Percentiles rank a stretch among this genome's conserved stretches.
phyloP scores from a whole-genome alignment of 306 rosid species.

The Cicer cuneatum region DNA sequence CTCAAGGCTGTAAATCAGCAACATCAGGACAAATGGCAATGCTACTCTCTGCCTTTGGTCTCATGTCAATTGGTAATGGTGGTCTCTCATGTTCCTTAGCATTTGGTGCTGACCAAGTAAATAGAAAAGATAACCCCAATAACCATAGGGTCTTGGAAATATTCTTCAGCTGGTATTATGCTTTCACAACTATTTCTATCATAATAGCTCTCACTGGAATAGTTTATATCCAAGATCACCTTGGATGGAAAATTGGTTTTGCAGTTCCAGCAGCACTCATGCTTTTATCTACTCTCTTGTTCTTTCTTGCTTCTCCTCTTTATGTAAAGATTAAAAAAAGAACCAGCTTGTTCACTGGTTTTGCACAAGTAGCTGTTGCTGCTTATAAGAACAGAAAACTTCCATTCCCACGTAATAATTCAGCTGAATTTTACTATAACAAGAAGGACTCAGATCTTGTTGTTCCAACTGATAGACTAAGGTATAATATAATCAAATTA shows the following conservation, averaged over 20 bases:
- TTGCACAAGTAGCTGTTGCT: conserved; percentile 55
- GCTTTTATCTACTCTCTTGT: conserved; percentile 53
- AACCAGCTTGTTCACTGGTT: conserved; percentile 61
- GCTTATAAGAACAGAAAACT: conserved; percentile 62
- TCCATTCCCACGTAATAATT: conserved; percentile 43
- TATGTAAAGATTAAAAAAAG: conserved; percentile 56
- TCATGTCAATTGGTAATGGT: conserved; percentile 69
- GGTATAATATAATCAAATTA: conserved; percentile 47
- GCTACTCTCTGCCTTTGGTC: conserved; percentile 49
- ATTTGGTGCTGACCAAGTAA: conserved; percentile 76
- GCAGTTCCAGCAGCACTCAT: conserved; percentile 70
- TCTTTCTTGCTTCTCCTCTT: conserved; percentile 62
- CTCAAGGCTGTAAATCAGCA: conserved; percentile 52
- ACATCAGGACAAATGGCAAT: conserved; percentile 55
- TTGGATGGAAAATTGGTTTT: conserved; percentile 73
- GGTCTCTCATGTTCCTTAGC: conserved; percentile 72
- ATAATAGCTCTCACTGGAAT: conserved; percentile 60
- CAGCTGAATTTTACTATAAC: conserved; percentile 49
- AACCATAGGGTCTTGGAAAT: conserved; percentile 58
- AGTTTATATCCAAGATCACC: conserved; percentile 65
- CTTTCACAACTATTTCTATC: conserved; percentile 53
- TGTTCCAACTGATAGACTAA: conserved; percentile 62
- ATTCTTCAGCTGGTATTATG: conserved; percentile 73
- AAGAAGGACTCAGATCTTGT: conserved; percentile 50
- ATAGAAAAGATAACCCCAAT: conserved; percentile 56